These are phyloP conservation scores for Vitellaria paradoxa DNA, from an alignment of 179 eudicot genomes.

Conservation along the genomic window DNA sequence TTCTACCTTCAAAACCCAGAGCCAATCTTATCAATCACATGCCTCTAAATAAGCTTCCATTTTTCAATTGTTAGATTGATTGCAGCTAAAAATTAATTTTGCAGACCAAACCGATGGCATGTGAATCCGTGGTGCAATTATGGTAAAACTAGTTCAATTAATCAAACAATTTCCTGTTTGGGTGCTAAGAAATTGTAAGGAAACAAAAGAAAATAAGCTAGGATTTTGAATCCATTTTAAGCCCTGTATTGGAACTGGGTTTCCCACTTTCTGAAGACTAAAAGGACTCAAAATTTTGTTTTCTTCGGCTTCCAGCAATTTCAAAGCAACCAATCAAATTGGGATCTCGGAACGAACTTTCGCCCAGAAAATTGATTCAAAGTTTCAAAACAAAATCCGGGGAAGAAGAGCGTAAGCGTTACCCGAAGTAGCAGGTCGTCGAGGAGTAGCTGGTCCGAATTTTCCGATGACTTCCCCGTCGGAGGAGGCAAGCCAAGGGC, in stretches of 20 bases:
- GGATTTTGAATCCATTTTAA: not conserved
- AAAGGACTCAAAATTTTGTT: not conserved
- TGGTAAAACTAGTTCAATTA: not conserved
- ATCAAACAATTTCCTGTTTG: not conserved
- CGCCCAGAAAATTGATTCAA: not conserved
- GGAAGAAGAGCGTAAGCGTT: not conserved
- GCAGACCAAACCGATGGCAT: too few species aligned
- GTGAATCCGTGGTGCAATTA: not conserved
- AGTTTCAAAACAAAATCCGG: not conserved
- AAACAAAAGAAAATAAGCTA: not conserved
- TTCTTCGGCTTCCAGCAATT: not conserved
- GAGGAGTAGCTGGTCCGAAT: conserved; percentile 8
- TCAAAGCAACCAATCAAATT: not conserved
- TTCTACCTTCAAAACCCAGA: conserved; percentile 48
- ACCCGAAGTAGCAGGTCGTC: conserved; percentile 47
- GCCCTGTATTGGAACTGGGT: not conserved
- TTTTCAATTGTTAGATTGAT: not conserved
- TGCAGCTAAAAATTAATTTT: not conserved
- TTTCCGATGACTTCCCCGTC: conserved; percentile 13
- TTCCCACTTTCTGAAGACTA: not conserved
- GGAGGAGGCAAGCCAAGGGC: conserved; percentile 2
- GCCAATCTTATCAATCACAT: not conserved
- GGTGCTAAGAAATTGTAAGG: not conserved
- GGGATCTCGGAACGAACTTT: not conserved
- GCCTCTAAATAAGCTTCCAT: not conserved